Evolutionary conservation across 2,329 filamentous ascomycete genomes (phyloP).

Genomic region (Penicillium thymicola): DNA sequence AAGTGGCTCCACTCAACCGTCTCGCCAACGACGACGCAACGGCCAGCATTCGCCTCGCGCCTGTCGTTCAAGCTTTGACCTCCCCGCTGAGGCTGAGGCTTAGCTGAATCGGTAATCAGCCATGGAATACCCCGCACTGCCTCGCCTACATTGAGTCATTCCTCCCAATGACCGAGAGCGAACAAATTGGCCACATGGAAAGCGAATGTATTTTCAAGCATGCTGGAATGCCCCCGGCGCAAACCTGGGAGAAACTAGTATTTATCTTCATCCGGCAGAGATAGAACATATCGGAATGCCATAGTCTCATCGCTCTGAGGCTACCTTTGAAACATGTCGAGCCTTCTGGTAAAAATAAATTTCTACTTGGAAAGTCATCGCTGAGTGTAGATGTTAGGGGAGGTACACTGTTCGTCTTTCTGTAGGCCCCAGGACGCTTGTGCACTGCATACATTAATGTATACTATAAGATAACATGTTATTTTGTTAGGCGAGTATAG

Average conservation of each 20-base stretch:
- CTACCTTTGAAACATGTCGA: background rate
- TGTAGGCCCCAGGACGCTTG: too few relatives aligned
- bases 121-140: background rate
- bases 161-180: background rate
- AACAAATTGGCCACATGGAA: background rate
- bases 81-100: background rate
- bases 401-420: background rate
- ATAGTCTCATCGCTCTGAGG: background rate
- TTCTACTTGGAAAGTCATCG: background rate
- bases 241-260: background rate
- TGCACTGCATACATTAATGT: too few relatives aligned
- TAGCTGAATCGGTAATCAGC: background rate
- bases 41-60: background rate
- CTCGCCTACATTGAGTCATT: background rate
- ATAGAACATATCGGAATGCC: background rate
- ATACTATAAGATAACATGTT: background rate
- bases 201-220: background rate
- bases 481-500: background rate
- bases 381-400: background rate
- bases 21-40: background rate
- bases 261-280: background rate
- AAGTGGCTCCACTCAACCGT: background rate
- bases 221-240: background rate
- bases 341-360: background rate
- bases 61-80: background rate